Evolutionary conservation across 495 filamentous ascomycete species (phyloP), one percentile per base, ranked within the genome.

Genomic region (Eremomyces bilateralis): DNA sequence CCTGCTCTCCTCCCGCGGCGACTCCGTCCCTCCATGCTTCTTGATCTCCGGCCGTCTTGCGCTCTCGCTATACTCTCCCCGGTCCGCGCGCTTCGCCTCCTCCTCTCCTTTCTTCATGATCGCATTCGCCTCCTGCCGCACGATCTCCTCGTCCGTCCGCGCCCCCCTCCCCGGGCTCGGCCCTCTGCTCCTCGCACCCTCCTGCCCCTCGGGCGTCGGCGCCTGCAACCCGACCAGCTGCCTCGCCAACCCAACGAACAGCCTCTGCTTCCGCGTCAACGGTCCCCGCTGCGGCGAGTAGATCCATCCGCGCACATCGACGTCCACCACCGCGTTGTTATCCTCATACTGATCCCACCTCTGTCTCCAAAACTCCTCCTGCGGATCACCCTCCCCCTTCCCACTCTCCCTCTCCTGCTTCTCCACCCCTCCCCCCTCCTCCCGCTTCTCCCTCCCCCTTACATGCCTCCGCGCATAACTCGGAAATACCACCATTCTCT

Each of bases 231-330:
- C 90, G 45, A 79, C 85, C 21, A 99, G 51, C 41, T 77, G 69
- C 37, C 83, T 62, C 8, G 84, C 82, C 1, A 93, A 55, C 2
- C 82, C 80, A 37, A 95, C 64, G 45, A 91, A 57, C 40, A 94
- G 56, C 17, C 88, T 69, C 41, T 93, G 84, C 52, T 83, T 80
- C 32, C 84, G 62, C 22, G 67, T 81, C 71, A 92, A 73, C n/a
- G 78, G 82, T 0, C 81, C 81, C 46, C 63, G 65, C 42, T 80
- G 76, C 13, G 88, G 88, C 38, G 71, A 63, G 47, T 85, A 93
- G 30, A 94, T 65, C 88, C 90, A 99, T 15, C 88, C 88, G 35
- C 84, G 67, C 12, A 95, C 77, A 52, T 99, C 85, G 2, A 94
- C 81, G 51, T 90, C 82, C 2, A 92, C 80, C 12, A 93, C 57